These are phyloP conservation scores for Stentor coeruleus DNA, from an alignment of 73 alveolate genomes.

Conservation along the genomic window DNA sequence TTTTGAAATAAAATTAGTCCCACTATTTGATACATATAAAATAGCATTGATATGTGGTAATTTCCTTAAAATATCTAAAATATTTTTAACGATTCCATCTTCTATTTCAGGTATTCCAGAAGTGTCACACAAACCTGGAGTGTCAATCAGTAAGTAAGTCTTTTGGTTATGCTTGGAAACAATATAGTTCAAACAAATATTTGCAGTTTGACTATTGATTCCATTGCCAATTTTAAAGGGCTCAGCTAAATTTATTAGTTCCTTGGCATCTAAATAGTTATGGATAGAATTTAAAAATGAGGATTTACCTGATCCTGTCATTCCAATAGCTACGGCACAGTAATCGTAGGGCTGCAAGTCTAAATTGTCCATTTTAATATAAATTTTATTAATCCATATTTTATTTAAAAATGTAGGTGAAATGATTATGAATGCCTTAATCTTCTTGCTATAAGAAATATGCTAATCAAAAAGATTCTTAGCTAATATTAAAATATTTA, in stretches of 20 bases:
- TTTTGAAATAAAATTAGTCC: neutral
- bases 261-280: neutral
- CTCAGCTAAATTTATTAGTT: neutral
- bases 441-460: too few species aligned
- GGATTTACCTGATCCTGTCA: neutral
- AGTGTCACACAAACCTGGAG: neutral
- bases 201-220: neutral
- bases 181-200: too few species aligned
- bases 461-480: too few species aligned
- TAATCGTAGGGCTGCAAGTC: too few species aligned
- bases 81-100: neutral
- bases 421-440: too few species aligned
- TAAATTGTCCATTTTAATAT: too few species aligned
- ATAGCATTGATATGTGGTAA: neutral
- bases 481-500: too few species aligned
- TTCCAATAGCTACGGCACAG: neutral
- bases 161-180: neutral
- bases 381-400: too few species aligned
- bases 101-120: neutral
- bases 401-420: too few species aligned
- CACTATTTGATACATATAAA: neutral
- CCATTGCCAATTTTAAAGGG: neutral
- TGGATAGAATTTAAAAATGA: neutral
- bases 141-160: neutral
- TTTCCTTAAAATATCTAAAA: neutral